Percentiles rank a stretch among this genome's conserved stretches.
Evolutionary conservation across 108 stramenopile genomes (phyloP).

Genomic region (Cyclotella kingstonii): DNA sequence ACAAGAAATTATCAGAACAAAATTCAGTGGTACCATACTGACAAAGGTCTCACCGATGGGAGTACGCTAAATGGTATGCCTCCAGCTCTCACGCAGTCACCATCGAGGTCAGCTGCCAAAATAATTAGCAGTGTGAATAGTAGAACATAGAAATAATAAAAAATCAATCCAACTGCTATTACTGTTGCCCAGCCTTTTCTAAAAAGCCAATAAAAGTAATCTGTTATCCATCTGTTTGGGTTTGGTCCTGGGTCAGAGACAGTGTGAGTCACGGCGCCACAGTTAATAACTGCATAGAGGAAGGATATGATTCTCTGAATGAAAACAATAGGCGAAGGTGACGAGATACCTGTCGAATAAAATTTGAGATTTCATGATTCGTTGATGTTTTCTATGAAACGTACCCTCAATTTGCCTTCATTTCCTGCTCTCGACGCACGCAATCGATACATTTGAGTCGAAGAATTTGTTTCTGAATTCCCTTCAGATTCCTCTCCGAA

Average conservation of each 20-base stretch:
- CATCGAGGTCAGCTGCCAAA: slow-evolving; percentile 24
- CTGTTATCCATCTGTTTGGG: slow-evolving; percentile 30
- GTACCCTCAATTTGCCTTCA: no score
- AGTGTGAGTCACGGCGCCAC: slow-evolving; percentile 26
- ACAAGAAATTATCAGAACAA: neutral
- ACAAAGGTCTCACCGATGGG: slow-evolving; percentile 7
- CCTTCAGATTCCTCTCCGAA: no score
- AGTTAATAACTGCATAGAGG: slow-evolving; percentile 19
- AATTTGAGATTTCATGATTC: no score
- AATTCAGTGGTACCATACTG: neutral
- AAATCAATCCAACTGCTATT: slow-evolving; percentile 8
- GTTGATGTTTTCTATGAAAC: no score
- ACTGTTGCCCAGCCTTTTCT: slow-evolving; percentile 36
- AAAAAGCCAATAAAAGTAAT: slow-evolving; percentile 41
- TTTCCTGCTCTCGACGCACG: no score
- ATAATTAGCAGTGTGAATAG: slow-evolving; percentile 25
- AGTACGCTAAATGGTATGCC: slow-evolving; percentile 2
- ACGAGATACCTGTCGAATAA: neutral
- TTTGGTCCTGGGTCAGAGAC: neutral
- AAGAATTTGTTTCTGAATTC: no score
- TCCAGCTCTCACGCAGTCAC: slow-evolving; percentile 28
- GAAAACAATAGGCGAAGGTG: neutral
- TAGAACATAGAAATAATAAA: slow-evolving; percentile 23
- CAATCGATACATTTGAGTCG: no score
- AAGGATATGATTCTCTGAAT: slow-evolving; percentile 8